phyloP scores from a whole-genome alignment of 2,329 filamentous ascomycete species.

The Trichophyton benhamiae region DNA sequence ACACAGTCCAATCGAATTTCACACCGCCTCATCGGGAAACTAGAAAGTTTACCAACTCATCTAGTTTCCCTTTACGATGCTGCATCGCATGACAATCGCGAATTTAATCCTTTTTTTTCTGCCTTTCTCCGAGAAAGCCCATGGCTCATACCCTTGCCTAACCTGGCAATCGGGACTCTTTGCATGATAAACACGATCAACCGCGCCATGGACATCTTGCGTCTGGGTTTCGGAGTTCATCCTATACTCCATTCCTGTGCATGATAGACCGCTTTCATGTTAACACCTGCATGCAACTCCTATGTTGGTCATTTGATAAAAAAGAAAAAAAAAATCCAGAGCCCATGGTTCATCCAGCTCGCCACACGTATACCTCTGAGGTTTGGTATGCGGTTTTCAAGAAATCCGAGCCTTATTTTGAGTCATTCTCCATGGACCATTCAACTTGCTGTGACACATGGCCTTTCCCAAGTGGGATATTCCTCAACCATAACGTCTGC shows the following conservation, averaged over 20 bases:
- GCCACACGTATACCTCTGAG: not conserved
- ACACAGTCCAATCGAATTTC: not conserved
- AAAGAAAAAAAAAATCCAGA: not conserved
- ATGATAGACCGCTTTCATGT: not conserved
- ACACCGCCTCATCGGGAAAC: constrained; percentile 3
- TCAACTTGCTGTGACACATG: not conserved
- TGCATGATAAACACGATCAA: not conserved
- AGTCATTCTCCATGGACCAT: too few relatives aligned
- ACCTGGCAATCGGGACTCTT: not conserved
- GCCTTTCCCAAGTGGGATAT: not conserved
- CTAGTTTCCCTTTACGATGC: not conserved
- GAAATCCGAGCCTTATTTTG: not conserved
- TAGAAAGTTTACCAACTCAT: constrained; percentile 7
- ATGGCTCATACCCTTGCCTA: not conserved
- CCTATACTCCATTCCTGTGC: not conserved
- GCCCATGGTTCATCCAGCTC: not conserved
- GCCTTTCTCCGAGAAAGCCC: not conserved
- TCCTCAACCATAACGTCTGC: not conserved
- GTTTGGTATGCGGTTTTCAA: not conserved
- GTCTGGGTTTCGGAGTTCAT: not conserved
- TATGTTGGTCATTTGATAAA: not conserved
- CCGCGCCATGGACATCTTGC: not conserved
- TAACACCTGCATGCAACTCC: not conserved
- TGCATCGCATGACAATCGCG: constrained; percentile 5
- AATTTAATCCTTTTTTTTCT: not conserved